Conservation (phyloP, 352 stramenopile genomes). For the Phytopythium boreale region DNA sequence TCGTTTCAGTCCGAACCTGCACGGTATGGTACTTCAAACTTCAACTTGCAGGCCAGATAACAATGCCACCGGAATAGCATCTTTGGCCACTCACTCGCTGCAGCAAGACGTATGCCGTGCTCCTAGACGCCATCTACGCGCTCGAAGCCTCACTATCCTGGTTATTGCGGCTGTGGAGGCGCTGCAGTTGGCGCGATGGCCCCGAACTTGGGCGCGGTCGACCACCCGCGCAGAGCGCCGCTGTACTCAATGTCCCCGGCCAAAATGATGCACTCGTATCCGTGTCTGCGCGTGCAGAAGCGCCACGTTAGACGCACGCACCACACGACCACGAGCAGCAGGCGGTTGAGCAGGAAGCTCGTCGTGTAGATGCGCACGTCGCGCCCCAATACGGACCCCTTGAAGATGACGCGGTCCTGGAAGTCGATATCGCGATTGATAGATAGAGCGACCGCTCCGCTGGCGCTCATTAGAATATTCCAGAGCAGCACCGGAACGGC, state of each 20-base stretch:
- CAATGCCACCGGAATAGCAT: too few species aligned
- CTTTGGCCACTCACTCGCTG: too few species aligned
- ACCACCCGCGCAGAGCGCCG: neutral
- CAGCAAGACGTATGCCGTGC: too few species aligned
- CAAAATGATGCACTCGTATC: conserved; percentile 5
- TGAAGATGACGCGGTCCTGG: conserved; percentile 2
- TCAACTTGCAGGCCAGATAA: too few species aligned
- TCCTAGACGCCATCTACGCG: too few species aligned
- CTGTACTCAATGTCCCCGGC: conserved; percentile 1
- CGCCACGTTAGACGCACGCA: conserved; percentile 1
- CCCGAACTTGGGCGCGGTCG: neutral
- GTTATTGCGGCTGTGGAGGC: too few species aligned
- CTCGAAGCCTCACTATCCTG: too few species aligned
- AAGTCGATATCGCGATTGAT: neutral
- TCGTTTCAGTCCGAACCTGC: too few species aligned
- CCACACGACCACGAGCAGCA: conserved; percentile 2
- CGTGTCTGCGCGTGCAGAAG: neutral
- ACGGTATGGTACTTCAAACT: too few species aligned
- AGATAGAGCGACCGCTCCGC: neutral
- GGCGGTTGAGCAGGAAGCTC: conserved; percentile 4
- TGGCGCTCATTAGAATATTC: neutral
- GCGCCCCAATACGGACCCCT: neutral
- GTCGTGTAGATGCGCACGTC: neutral
- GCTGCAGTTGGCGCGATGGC: neutral
- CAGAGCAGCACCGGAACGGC: neutral